Evolutionary conservation across 371 early-diverging fungal genomes (phyloP), one percentile per base, ranked within the genome.

Genomic region (Zancudomyces culisetae): DNA sequence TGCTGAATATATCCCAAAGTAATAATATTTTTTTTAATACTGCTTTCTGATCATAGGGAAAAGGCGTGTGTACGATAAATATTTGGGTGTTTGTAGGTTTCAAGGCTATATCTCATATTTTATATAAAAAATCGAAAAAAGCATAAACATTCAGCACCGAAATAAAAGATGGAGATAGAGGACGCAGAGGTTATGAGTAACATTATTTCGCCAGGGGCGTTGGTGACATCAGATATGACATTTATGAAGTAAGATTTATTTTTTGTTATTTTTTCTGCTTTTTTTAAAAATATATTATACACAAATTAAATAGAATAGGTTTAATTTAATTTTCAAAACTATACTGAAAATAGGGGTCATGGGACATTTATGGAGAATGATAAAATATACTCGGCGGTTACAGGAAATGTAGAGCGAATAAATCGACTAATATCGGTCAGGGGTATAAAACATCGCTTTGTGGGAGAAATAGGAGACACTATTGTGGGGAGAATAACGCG

Each of bases 381-480:
- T 13, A 61, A 69, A 3, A 73, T 90, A 15, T 64, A 79, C 29
- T 87, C 96, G 2, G 81, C 90, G 3, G 85, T 93, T 22, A 85
- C 88, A 12, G 99, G 99, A 51, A 74, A 73, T 2, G 85, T 95
- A 15, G 89, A 93, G 60, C 79, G 87, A 45, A 90, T 97, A 53
- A 98, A 98, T 75, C 91, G 93, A 67, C 75, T 99, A 15, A 74
- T 99, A 27, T 85, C 91, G 0, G 91, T 98, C 28, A 74, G 76
- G 29, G 82, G 98, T n/a, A 66, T 93, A 42, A 79, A 85, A 43
- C 70, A 86, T 51, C 75, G 94, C 72, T 51, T 42, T 42, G 51
- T 51, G 23, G 91, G 91, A 42, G 91, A 97, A 60, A 87, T 98
- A 56, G 99, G 99, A 46, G 98, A 99, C 73, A 89, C 98, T 45